A percentile compares a stretch with the other conserved stretches of the same genome.
These are phyloP conservation scores for Thalassiosira oceanica DNA, from an alignment of 352 stramenopile genomes.

Conservation along the genomic window DNA sequence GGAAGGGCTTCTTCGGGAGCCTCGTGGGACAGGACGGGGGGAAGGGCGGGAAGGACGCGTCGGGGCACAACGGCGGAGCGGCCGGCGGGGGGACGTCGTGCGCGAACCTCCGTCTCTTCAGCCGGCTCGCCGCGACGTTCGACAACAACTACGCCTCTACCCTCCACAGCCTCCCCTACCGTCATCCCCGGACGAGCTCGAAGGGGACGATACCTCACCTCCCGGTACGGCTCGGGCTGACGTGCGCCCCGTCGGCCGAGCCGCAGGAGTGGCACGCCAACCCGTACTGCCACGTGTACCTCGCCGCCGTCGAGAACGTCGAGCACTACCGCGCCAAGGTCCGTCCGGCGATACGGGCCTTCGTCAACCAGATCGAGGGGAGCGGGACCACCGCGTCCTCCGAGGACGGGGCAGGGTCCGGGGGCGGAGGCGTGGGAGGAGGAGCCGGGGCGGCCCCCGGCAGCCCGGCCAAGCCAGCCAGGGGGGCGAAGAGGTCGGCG, in stretches of 20 bases:
- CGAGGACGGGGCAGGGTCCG: neutral
- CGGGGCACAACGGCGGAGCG: no score
- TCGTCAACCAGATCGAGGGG: slow-evolving; percentile 71
- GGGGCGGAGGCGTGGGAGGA: neutral
- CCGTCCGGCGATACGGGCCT: slow-evolving; percentile 59
- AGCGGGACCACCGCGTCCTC: slow-evolving; percentile 4
- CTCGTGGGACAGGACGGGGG: no score
- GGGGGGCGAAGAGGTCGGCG: slow-evolving; percentile 11
- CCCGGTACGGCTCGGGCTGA: slow-evolving; percentile 19
- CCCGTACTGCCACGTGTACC: slow-evolving; percentile 75
- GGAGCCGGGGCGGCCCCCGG: no score
- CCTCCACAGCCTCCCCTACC: no score
- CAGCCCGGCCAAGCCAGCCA: no score
- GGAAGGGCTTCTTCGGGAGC: slow-evolving; percentile 2
- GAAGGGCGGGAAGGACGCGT: no score
- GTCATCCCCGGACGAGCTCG: no score
- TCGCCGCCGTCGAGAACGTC: slow-evolving; percentile 57
- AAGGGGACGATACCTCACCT: no score
- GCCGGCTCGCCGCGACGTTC: no score
- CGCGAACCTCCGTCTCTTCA: no score
- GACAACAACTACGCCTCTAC: no score
- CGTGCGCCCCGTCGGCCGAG: slow-evolving; percentile 27
- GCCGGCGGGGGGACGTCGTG: no score
- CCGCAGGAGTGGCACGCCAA: slow-evolving; percentile 63
- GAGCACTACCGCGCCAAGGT: slow-evolving; percentile 74